Evolutionary conservation across 2,329 filamentous ascomycete genomes (phyloP), one percentile per base, ranked within the genome.

Genomic region (Fusarium cicatricum): DNA sequence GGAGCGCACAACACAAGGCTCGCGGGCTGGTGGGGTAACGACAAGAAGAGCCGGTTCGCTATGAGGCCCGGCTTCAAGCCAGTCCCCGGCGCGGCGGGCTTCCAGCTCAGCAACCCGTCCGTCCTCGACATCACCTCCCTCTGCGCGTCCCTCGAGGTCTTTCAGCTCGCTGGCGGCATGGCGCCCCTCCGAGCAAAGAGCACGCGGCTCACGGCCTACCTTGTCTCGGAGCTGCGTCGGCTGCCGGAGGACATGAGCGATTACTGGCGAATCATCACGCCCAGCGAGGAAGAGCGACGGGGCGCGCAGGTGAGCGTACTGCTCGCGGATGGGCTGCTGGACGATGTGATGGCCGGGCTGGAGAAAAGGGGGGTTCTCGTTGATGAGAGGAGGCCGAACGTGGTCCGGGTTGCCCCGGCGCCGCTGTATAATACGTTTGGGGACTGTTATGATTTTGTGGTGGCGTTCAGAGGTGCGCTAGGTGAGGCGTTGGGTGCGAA

Each of bases 381-480:
- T n/a, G 91, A 96, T 70, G 88, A 93, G 77, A 80, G 91, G 58
- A 89, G 88, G 71, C 91, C 91, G 2, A 85, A 93, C 72, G 91
- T 95, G 11, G 86, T 96, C 40, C 79, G 91, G 9, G 85, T 94
- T 5, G 90, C 91, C 5, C 91, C 91, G 4, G 87, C 88, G 36
- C 90, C 91, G 8, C 71, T 96, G 70, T 96, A 95, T 73, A 95
- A 94, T 70, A 87, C 82, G 1, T 94, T 89, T 71, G 76, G 77
- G 36, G 91, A 96, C 45, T 74, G 72, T 46, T 72, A 60, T 29
- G 65, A 65, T n/a, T 74, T 74, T 62, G 68, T 68, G 11, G 48
- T 51, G 55, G 67, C 64, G 11, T 71, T 74, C 36, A 52, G 51
- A 31, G 53, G 44, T 19, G 71, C 71, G 14, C 41, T 74, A 26